These are phyloP conservation scores for Chalciporus sphaerocephalus DNA, from an alignment of 768 basidiomycete species.

Conservation along the genomic window DNA sequence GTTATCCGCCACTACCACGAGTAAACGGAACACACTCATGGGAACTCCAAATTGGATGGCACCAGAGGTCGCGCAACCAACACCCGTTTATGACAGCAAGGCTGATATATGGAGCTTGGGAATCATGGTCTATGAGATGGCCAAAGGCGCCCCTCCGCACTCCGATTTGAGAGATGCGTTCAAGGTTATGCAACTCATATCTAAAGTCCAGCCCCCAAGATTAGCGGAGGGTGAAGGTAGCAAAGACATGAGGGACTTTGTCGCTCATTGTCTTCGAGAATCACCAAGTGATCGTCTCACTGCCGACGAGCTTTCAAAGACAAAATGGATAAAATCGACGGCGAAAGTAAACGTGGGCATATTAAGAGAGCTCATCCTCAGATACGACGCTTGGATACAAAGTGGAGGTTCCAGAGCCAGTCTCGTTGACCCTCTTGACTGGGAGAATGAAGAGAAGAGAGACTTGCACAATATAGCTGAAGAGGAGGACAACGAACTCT, in stretches of 20 bases:
- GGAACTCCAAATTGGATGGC: constrained; percentile 99
- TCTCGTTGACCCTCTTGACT: constrained; percentile 64
- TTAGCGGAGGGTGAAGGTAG: constrained; percentile 75
- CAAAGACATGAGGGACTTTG: constrained; percentile 85
- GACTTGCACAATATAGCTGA: constrained; percentile 27
- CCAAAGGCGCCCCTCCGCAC: constrained; percentile 93
- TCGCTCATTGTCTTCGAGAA: constrained; percentile 77
- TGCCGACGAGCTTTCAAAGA: constrained; percentile 83
- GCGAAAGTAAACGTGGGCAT: constrained; percentile 62
- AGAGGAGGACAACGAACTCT: constrained; percentile 41
- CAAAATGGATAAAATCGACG: constrained; percentile 84
- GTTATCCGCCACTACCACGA: constrained; percentile 73
- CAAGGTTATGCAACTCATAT: constrained; percentile 85
- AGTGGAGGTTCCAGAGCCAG: constrained; percentile 71
- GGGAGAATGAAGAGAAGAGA: constrained; percentile 66
- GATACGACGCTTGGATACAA: constrained; percentile 69
- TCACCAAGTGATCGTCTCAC: constrained; percentile 73
- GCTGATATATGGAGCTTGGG: constrained; percentile 99
- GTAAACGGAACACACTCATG: constrained; percentile 93
- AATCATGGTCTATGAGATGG: constrained; percentile 94
- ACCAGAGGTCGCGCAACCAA: constrained; percentile 88
- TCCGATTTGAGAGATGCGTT: constrained; percentile 77
- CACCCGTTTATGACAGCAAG: constrained; percentile 92
- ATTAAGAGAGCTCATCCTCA: constrained; percentile 76
- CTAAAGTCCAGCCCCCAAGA: constrained; percentile 76